These are phyloP conservation scores for Pseudoturritis turrita DNA, from an alignment of 345 rosid genomes.

Conservation along the genomic window DNA sequence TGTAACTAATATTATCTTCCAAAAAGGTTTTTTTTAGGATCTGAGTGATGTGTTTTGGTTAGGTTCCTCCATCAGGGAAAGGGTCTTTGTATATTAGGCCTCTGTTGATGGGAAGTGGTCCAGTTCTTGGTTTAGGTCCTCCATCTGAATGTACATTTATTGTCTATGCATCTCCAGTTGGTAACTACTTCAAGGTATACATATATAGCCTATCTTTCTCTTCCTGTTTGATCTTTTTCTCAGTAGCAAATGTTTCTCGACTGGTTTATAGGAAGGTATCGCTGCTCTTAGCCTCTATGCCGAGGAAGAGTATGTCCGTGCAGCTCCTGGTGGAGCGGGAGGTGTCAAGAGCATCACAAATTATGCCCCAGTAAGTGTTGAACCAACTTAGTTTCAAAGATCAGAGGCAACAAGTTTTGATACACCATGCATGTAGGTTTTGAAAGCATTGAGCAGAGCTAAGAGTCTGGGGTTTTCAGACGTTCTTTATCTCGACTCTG, in stretches of 20 bases:
- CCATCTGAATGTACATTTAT: constrained; percentile 51
- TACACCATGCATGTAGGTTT: constrained; percentile 43
- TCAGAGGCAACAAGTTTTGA: neutral
- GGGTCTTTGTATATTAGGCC: constrained; percentile 51
- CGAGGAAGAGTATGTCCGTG: constrained; percentile 55
- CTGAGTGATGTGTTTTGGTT: constrained; percentile 16
- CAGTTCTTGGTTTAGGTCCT: constrained; percentile 43
- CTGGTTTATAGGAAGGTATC: constrained; percentile 28
- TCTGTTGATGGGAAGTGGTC: constrained; percentile 48
- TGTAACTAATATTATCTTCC: neutral
- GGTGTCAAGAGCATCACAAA: constrained; percentile 60
- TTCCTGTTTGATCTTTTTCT: neutral
- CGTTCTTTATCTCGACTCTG: constrained; percentile 90
- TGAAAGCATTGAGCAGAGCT: constrained; percentile 82
- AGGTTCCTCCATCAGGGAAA: constrained; percentile 54
- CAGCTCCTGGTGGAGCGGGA: constrained; percentile 72
- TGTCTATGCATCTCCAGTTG: constrained; percentile 42
- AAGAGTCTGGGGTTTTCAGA: constrained; percentile 86
- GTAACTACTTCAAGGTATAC: constrained; percentile 35
- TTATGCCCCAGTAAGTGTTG: constrained; percentile 31
- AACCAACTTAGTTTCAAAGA: neutral
- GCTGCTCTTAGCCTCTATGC: constrained; percentile 33
- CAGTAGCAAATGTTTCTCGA: neutral
- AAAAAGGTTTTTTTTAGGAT: neutral
- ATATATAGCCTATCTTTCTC: neutral